Base-by-base conservation (phyloP, 805 yeast genomes). In the Isabelozyma heimii region DNA sequence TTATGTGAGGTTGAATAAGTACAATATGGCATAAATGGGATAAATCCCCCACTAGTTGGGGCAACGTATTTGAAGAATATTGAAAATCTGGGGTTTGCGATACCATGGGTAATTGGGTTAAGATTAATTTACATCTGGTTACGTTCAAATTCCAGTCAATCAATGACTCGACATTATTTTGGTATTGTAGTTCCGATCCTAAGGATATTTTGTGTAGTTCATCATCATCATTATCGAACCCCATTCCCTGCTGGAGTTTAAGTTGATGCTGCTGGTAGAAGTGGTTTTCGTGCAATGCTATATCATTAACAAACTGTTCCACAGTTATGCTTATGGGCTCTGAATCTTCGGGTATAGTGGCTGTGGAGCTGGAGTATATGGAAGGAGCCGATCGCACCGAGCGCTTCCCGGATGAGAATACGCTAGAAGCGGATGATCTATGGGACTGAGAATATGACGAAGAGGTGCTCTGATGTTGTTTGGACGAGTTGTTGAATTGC, bases 91-190 rank as follows among this genome's bases (percentile, higher is more conserved):
- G 75, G 13, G 66, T 62, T 1, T 73, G 63, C 1, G 73, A 62
- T 14, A 72, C 62, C 56, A 60, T 54, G 10, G 79, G 79, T 54
- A 73, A 53, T 45, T 61, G 68, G 3, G 66, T 68, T 35, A 77
- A 57, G 43, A 79, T 70, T 37, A 79, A 65, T 52, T 76, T 69
- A 44, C 80, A 75, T 43, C 83, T 60, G 14, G 81, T 72, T 40
- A 78, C 75, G 53, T 79, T 79, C 45, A 79, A 63, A 55, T 77
- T 77, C 83, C 83, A 79, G 56, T 78, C 83, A 10, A 79, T 67
- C 12, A 79, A 59, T 14, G 68, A 60, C 52, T 76, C 80, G 28
- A 71, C 69, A 8, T 58, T 58, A 49, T 66, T 62, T 49, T 73
- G 77, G 54, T 71, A 73, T 47, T 57, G 60, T 28, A 73, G 61